Base-by-base conservation (phyloP, 208 protist species). In the Trypanosoma congolense region DNA sequence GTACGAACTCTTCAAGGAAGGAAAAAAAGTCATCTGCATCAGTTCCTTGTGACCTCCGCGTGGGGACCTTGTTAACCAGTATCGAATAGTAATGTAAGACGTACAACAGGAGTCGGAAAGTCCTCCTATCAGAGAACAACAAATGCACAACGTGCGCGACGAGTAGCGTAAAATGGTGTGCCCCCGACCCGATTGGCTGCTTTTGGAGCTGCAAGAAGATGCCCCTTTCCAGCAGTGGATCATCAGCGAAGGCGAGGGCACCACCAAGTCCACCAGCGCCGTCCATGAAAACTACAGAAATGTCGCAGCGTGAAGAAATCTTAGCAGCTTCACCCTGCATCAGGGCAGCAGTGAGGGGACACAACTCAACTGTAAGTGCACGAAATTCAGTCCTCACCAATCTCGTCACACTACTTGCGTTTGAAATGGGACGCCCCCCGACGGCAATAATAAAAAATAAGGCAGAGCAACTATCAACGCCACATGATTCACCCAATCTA, bases 221-320 rank as follows among this genome's bases (percentile, higher is more conserved):
- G 18, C 46, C 56, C 16, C n/a, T 16, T 22, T 40, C 48, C 16
- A 67, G 12, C 25, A 47, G 31, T 22, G 51, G 43, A 41, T 70
- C 42, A n/a, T 4, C n/a, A 22, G 33, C 41, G 51, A 50, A 70
- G 6, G 51, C 69, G 1, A 75, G 36, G 16, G 69, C 61, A 6
- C 69, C 61, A 16, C 69, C 69, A 30, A 75, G 12, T 30, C 49
- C 49, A 16, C 62, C 62, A 14, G 56, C 25, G 9, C 48, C 43
- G 35, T 70, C 69, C 44, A 70, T 70, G 18, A 2, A 45, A 3
- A 51, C 66, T 14, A 75, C 55, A 50, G 61, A 61, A 2, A 75
- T 4, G 43, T 68, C 60, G 12, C 36, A 30, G 3, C 55, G 16
- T n/a, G 48, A n/a, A 9, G 45, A 18, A 3, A 25, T 22, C 21